Base-by-base conservation (phyloP, 257 asterid species). In the Penstemon davidsonii region DNA sequence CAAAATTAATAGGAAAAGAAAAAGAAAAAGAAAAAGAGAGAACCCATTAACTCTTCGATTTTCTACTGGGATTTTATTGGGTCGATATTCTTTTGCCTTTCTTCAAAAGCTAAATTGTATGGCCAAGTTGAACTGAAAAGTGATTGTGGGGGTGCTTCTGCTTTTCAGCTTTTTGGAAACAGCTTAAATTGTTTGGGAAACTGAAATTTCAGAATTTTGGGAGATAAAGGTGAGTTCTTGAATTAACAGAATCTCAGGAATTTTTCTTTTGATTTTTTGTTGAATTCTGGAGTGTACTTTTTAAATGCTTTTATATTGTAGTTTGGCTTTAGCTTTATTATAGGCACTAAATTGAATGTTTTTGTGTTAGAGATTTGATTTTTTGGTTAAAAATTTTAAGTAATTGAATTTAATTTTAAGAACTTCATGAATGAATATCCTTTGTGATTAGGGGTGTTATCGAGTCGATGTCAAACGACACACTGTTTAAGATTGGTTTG, bases 51-150 rank as follows among this genome's bases (percentile, higher is more conserved):
- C 8, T 66, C 68, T 78, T 74, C 78, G 67, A 74, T 64, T 82
- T 52, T 42, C 58, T 2, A 43, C 74, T 60, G 75, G 76, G 33
- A 74, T 66, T 64, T 49, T 45, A 56, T 56, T 72, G 80, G 72
- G 77, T 73, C 81, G 63, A 66, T 62, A 54, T 62, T 52, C 60
- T 65, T 71, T 72, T 63, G 72, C 75, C 73, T 73, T 64, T 70
- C 33, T 51, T 74, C 62, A 67, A 70, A 79, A 78, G 67, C 78
- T 55, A 67, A 67, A 73, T 61, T 72, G 38, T 69, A 25, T 83
- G 85, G 77, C 69, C 83, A 71, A 59, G 64, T 25, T 80, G 66
- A 69, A 70, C 51, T 78, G 62, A 64, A 41, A 73, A 67, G 75
- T 76, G 65, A 68, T 70, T 71, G 69, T 73, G 68, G 77, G 73